Percentiles rank a stretch among this genome's conserved stretches.
These are phyloP conservation scores for Penstemon barbatus DNA, from an alignment of 257 asterid species.

Conservation along the genomic window DNA sequence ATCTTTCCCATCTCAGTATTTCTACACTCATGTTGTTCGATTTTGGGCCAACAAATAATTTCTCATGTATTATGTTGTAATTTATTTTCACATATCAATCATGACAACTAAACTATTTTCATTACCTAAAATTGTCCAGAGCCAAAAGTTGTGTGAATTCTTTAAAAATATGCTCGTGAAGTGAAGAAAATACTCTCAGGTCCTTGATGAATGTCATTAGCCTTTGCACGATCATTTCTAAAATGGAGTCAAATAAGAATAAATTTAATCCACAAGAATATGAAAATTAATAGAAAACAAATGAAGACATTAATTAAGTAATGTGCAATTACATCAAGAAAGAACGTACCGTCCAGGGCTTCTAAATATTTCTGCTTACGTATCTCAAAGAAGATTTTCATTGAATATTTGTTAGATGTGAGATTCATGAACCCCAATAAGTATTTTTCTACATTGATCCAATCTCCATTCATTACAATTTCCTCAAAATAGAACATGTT, in stretches of 20 bases:
- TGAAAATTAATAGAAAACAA: not conserved
- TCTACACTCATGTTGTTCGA: no score
- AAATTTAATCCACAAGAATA: not conserved
- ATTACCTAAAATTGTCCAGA: constrained; percentile 61
- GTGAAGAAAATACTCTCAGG: constrained; percentile 55
- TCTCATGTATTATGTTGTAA: no score
- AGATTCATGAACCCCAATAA: constrained; percentile 27
- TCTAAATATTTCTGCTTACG: constrained; percentile 31
- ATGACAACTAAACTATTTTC: not conserved
- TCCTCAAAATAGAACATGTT: constrained; percentile 27
- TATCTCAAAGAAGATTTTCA: constrained; percentile 31
- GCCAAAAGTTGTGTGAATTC: constrained; percentile 65
- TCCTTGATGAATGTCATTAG: constrained; percentile 63
- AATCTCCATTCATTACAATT: constrained; percentile 24
- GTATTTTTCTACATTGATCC: constrained; percentile 30
- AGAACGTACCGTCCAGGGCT: constrained; percentile 23
- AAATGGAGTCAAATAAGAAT: not conserved
- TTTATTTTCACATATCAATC: not conserved
- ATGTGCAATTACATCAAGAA: not conserved
- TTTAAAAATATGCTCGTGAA: constrained; percentile 63
- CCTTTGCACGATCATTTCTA: constrained; percentile 66
- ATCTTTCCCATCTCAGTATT: no score
- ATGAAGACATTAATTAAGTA: no score
- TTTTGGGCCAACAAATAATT: no score
- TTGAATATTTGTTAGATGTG: constrained; percentile 26